Percentiles rank a stretch among this genome's conserved stretches.
These are phyloP conservation scores for Fusarium secorum DNA, from an alignment of 2,329 filamentous ascomycete species.

Conservation along the genomic window DNA sequence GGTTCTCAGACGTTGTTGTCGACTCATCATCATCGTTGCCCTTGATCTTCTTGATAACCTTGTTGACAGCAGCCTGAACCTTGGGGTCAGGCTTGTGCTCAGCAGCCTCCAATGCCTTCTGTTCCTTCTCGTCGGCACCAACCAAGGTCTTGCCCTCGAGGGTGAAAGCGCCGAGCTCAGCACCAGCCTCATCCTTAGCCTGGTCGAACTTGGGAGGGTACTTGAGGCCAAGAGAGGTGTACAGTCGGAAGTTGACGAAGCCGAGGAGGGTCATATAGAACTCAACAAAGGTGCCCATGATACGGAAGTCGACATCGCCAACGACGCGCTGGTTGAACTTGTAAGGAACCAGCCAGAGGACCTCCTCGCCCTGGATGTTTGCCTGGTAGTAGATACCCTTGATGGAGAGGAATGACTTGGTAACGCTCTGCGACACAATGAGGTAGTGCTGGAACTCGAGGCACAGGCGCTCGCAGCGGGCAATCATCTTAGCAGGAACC, in stretches of 20 bases:
- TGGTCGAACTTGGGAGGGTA: constrained; percentile 96
- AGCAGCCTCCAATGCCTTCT: constrained; percentile 58
- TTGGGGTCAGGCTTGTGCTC: constrained; percentile 65
- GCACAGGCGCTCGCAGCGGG: constrained; percentile 89
- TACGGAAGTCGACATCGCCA: constrained; percentile 95
- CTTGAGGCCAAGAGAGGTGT: constrained; percentile 88
- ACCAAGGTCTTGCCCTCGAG: constrained; percentile 77
- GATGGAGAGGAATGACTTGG: constrained; percentile 97
- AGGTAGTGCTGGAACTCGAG: constrained; percentile 98
- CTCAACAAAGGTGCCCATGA: constrained; percentile 99
- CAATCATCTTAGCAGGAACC: constrained; percentile 94
- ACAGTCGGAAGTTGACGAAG: constrained; percentile 95
- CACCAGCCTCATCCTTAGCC: constrained; percentile 85
- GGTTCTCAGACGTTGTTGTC: constrained; percentile 49
- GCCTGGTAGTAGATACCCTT: constrained; percentile 99
- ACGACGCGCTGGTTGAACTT: constrained; percentile 96
- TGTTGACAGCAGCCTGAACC: constrained; percentile 72
- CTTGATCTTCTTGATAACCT: constrained; percentile 73
- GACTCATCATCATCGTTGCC: constrained; percentile 57
- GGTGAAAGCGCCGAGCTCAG: constrained; percentile 89
- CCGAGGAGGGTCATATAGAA: constrained; percentile 97
- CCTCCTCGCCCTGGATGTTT: constrained; percentile 94
- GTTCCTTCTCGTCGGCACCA: constrained; percentile 56
- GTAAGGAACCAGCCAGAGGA: constrained; percentile 97
- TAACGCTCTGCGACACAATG: constrained; percentile 87